These are phyloP conservation scores for Nicotiana attenuata DNA, from an alignment of 257 asterid genomes.

Conservation along the genomic window DNA sequence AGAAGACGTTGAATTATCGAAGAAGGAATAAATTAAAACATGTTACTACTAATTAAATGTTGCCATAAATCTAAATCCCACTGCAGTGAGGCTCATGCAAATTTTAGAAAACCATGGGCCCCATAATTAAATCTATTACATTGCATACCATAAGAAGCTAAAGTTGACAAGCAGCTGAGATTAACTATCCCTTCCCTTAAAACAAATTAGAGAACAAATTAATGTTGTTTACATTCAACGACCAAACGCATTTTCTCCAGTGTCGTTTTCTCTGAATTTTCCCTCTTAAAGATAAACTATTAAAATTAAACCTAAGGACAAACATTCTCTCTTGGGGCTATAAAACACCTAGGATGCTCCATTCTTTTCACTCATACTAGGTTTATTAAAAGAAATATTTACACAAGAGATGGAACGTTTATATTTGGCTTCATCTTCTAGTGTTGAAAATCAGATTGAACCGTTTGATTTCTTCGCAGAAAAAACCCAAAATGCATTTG, in stretches of 20 bases:
- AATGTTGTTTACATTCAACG: conserved; percentile 34
- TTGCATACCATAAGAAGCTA: conserved; percentile 34
- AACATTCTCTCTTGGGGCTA: conserved; percentile 19
- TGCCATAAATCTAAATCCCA: conserved; percentile 21
- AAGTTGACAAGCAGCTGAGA: conserved; percentile 25
- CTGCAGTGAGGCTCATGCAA: conserved; percentile 34
- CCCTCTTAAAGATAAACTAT: background rate
- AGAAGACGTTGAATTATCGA: background rate
- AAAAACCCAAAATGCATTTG: conserved; percentile 12
- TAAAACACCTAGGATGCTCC: conserved; percentile 16
- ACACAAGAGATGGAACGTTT: conserved; percentile 26
- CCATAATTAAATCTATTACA: conserved; percentile 35
- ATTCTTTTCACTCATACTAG: background rate
- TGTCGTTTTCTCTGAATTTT: conserved; percentile 13
- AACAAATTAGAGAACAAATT: background rate
- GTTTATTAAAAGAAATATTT: background rate
- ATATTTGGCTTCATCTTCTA: conserved; percentile 15
- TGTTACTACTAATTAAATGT: background rate
- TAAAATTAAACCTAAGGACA: background rate
- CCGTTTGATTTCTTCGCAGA: conserved; percentile 50
- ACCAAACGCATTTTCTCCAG: conserved; percentile 30
- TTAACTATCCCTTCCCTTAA: conserved; percentile 21
- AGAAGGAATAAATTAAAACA: background rate
- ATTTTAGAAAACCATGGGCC: conserved; percentile 43
- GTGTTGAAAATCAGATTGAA: conserved; percentile 15